A percentile compares a stretch with the other conserved stretches of the same genome.
Evolutionary conservation across 2,329 filamentous ascomycete genomes (phyloP).

Genomic region (Botrytis medusae): DNA sequence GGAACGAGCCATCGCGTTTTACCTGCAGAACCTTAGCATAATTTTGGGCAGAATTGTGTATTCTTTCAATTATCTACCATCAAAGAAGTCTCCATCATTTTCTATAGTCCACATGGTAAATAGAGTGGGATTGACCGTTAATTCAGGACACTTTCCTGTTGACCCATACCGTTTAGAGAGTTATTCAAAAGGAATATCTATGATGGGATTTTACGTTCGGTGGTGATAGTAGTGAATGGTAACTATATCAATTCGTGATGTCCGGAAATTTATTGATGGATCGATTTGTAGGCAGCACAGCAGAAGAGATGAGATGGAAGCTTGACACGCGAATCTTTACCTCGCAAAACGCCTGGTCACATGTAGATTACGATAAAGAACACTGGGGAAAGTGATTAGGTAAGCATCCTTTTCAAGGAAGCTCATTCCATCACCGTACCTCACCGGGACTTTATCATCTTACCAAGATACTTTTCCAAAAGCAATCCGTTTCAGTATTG

Average conservation of each 20-base stretch:
- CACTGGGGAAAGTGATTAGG: background rate
- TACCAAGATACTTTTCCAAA: background rate
- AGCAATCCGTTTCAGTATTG: background rate
- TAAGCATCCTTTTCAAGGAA: fast-evolving
- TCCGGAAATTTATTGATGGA: background rate
- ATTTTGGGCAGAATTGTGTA: background rate
- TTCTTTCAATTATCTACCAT: background rate
- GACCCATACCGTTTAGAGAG: background rate
- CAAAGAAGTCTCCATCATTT: slow-evolving; percentile 9
- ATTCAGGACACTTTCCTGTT: background rate
- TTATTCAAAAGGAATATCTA: background rate
- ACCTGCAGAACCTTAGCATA: slow-evolving; percentile 44
- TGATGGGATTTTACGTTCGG: too few species aligned
- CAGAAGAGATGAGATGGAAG: slow-evolving; percentile 1
- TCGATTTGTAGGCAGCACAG: background rate
- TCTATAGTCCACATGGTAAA: slow-evolving; percentile 10
- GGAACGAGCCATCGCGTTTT: slow-evolving; percentile 82
- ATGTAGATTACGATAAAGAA: slow-evolving; percentile 5
- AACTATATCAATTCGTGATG: background rate
- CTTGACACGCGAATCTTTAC: slow-evolving; percentile 3
- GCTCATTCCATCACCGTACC: background rate
- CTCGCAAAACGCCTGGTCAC: slow-evolving; percentile 10
- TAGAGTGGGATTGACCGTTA: background rate
- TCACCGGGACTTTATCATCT: background rate
- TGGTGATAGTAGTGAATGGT: background rate